Evolutionary conservation across 306 rosid species (phyloP).

Genomic region (Sicyos edulis): DNA sequence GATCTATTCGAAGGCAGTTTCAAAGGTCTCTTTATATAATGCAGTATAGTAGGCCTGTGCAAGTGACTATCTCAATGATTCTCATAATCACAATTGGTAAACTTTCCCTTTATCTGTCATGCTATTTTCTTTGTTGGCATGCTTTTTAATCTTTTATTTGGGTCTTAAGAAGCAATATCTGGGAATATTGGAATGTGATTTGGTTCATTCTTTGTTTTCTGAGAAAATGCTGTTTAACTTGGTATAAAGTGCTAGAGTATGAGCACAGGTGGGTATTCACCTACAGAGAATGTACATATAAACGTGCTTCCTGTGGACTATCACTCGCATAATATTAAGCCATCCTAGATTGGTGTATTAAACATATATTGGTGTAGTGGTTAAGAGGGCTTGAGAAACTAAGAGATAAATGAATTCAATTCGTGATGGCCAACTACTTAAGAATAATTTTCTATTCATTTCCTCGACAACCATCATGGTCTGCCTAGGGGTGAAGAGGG

Average conservation of each 20-base stretch:
- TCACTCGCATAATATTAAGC: not conserved
- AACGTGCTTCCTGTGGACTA: not conserved
- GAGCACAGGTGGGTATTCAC: constrained; percentile 3
- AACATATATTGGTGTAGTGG: too few species aligned
- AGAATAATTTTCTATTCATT: too few species aligned
- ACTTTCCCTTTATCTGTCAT: constrained; percentile 22
- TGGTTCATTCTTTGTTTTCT: not conserved
- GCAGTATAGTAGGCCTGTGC: constrained; percentile 73
- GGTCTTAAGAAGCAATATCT: not conserved
- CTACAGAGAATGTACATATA: not conserved
- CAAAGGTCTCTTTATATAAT: constrained; percentile 86
- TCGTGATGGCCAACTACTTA: too few species aligned
- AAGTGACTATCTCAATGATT: constrained; percentile 45
- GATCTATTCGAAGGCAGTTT: constrained; percentile 75
- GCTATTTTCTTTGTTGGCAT: not conserved
- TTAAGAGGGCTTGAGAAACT: too few species aligned
- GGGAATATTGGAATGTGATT: not conserved
- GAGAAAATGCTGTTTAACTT: not conserved
- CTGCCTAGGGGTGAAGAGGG: too few species aligned
- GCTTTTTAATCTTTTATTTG: not conserved
- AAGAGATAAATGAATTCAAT: too few species aligned
- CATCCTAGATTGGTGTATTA: too few species aligned
- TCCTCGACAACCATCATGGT: too few species aligned
- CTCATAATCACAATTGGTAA: constrained; percentile 73
- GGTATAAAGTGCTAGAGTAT: not conserved